Percentiles rank a stretch among this genome's conserved stretches.
These are phyloP conservation scores for Colletotrichum eleusines DNA, from an alignment of 2,329 filamentous ascomycete genomes.

Conservation along the genomic window DNA sequence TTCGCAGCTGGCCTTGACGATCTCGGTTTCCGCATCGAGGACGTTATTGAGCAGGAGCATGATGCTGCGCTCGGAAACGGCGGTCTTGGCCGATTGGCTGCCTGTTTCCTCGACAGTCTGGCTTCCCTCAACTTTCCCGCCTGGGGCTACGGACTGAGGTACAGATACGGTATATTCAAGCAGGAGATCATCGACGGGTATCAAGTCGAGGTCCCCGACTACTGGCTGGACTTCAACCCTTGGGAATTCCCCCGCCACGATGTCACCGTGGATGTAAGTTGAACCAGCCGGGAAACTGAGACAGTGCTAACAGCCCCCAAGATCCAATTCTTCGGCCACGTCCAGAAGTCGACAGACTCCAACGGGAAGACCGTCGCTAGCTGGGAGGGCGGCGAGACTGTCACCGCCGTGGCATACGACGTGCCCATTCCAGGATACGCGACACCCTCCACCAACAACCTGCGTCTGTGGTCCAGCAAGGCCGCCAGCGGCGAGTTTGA, in stretches of 20 bases:
- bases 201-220: slow-evolving; percentile 97
- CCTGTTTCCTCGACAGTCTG: slow-evolving; percentile 96
- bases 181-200: slow-evolving; percentile 99
- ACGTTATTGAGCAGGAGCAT: slow-evolving; percentile 93
- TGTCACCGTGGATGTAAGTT: slow-evolving; percentile 84
- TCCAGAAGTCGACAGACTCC: slow-evolving; percentile 79
- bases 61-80: slow-evolving; percentile 97
- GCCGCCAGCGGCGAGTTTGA: slow-evolving; percentile 97
- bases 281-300: background rate
- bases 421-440: slow-evolving; percentile 91
- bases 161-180: slow-evolving; percentile 98
- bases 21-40: slow-evolving; percentile 96
- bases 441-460: slow-evolving; percentile 93
- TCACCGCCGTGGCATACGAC: slow-evolving; percentile 93
- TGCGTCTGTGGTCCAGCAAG: slow-evolving; percentile 97
- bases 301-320: background rate
- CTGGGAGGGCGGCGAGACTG: slow-evolving; percentile 95
- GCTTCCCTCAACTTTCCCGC: slow-evolving; percentile 95
- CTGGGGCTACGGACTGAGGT: slow-evolving; percentile 96
- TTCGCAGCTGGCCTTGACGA: slow-evolving; percentile 81
- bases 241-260: slow-evolving; percentile 99
- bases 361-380: slow-evolving; percentile 79
- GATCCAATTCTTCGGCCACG: slow-evolving; percentile 94
- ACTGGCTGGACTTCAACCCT: slow-evolving; percentile 99
- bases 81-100: slow-evolving; percentile 92